phyloP scores from a whole-genome alignment of 306 rosid genomes.

The Prunus mume region DNA sequence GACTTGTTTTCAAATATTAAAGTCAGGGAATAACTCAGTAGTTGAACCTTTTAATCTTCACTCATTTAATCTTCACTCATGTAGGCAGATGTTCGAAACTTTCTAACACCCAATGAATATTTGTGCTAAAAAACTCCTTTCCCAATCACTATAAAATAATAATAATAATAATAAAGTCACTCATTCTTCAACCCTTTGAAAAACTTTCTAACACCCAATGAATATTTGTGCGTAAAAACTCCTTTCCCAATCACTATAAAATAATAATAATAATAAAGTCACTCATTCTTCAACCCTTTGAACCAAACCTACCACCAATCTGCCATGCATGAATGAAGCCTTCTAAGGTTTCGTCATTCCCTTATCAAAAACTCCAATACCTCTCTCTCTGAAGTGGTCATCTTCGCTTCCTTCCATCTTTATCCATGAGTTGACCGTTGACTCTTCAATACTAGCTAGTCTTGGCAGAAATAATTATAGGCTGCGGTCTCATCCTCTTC shows the following conservation, averaged over 20 bases:
- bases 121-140: too few species aligned
- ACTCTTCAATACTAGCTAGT: background rate
- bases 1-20: too few species aligned
- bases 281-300: too few species aligned
- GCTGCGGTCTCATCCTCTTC: background rate
- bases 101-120: too few species aligned
- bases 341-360: background rate
- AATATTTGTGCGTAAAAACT: too few species aligned
- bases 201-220: too few species aligned
- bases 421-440: background rate
- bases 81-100: fast-evolving
- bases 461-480: background rate
- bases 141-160: too few species aligned
- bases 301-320: background rate
- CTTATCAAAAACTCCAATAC: background rate
- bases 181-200: too few species aligned
- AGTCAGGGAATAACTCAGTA: too few species aligned
- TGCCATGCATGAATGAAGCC: background rate
- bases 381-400: background rate
- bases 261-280: background rate
- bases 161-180: background rate
- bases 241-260: too few species aligned
- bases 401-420: background rate
- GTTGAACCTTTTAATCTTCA: too few species aligned
- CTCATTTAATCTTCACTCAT: too few species aligned